Percentiles rank a stretch among this genome's conserved stretches.
Evolutionary conservation across 257 asterid genomes (phyloP).

Genomic region (Knoxia roxburghii): DNA sequence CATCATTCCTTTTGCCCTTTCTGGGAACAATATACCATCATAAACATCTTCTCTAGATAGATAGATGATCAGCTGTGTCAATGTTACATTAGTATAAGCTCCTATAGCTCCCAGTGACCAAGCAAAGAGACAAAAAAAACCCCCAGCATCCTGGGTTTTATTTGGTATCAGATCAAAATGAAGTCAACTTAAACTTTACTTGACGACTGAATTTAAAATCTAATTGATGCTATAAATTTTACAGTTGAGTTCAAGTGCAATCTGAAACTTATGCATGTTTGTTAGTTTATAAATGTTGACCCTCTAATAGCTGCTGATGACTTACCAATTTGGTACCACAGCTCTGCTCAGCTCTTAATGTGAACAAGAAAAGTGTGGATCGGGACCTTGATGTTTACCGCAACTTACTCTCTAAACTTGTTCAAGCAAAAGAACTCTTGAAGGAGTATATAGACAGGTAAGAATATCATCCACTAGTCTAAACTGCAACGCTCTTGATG

Average conservation of each 20-base stretch:
- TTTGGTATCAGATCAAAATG: not conserved
- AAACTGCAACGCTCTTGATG: not conserved
- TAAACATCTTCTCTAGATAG: too few species aligned
- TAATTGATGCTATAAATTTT: not conserved
- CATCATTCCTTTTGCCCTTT: not conserved
- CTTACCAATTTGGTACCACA: constrained; percentile 29
- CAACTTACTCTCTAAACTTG: constrained; percentile 90
- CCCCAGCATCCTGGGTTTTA: not conserved
- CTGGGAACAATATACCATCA: not conserved
- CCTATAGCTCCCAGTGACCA: not conserved
- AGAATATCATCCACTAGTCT: constrained; percentile 20
- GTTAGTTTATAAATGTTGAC: not conserved
- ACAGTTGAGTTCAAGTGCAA: not conserved
- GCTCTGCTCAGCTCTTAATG: constrained; percentile 87
- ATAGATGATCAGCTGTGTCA: not conserved
- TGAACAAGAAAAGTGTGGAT: constrained; percentile 84
- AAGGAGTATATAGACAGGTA: constrained; percentile 91
- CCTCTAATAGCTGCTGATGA: constrained; percentile 12
- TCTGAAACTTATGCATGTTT: not conserved
- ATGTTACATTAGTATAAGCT: not conserved
- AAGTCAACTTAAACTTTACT: not conserved
- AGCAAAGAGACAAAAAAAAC: not conserved
- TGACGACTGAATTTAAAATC: not conserved
- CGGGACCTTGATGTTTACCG: constrained; percentile 97
- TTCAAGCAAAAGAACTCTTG: constrained; percentile 92